Conservation (phyloP, 148 eudicot genomes). For the Pharnaceum exiguum region DNA sequence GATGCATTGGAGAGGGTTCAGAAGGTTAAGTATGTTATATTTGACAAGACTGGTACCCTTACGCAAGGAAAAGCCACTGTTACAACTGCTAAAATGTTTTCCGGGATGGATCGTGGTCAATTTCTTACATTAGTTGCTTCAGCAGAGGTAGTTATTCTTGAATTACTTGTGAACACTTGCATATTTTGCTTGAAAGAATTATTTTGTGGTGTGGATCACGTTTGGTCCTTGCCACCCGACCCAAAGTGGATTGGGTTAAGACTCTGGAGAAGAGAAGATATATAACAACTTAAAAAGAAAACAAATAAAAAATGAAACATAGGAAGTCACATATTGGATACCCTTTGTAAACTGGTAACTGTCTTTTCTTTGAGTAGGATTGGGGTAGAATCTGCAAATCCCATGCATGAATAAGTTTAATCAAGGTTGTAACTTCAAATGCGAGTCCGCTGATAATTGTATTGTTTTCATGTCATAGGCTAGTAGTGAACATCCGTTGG, state of each 20-base stretch:
- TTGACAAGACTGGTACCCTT: slow-evolving; percentile 96
- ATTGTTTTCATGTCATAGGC: slow-evolving; percentile 41
- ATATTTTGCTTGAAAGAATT: too few species aligned
- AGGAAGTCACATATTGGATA: too few species aligned
- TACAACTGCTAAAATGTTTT: slow-evolving; percentile 66
- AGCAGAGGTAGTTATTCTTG: slow-evolving; percentile 65
- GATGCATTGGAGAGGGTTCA: slow-evolving; percentile 98
- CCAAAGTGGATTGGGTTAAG: too few species aligned
- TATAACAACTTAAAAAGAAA: too few species aligned
- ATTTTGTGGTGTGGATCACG: too few species aligned
- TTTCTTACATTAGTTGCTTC: slow-evolving; percentile 95
- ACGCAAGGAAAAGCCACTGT: slow-evolving; percentile 95
- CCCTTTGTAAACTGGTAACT: too few species aligned
- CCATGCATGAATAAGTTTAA: background rate
- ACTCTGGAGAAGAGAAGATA: too few species aligned
- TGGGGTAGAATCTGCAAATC: too few species aligned
- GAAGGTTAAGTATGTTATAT: slow-evolving; percentile 75
- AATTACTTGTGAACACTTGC: background rate
- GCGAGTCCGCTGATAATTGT: background rate
- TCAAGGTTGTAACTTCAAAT: background rate
- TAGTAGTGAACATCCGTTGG: slow-evolving; percentile 96
- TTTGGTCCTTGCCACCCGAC: too few species aligned
- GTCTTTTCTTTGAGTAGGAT: too few species aligned
- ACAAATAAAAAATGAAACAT: too few species aligned
- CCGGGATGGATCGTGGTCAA: slow-evolving; percentile 85